Evolutionary conservation across 352 stramenopile genomes (phyloP), one percentile per base, ranked within the genome.

Genomic region (Phytopythium mirpurense): DNA sequence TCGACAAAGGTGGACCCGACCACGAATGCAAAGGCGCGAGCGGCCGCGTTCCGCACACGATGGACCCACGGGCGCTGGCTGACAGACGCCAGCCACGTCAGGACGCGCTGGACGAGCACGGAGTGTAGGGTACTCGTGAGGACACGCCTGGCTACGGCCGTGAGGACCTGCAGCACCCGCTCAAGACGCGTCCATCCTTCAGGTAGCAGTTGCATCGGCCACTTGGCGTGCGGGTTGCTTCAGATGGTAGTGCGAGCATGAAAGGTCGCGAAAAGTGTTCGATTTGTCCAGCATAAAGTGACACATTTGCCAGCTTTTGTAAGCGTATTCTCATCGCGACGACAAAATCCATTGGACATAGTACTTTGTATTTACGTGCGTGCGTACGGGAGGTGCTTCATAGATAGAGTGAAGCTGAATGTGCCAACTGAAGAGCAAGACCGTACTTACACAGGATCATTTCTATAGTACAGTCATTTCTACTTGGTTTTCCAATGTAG

Each of bases 1-100:
- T 86, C 75, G 40, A 74, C 62, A 49, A 70, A 86, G 0, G 51
- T 51, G 15, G 73, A 65, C 11, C 73, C 78, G 21, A 84, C 29
- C 41, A 86, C 52, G 51, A 80, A 70, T 2, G 63, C 67, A 10
- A 46, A 56, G n/a, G 45, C 54, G 31, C 61, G 61, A 35, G 49
- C 56, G 32, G 79, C 9, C 15, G 29, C 36, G 40, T 67, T 70
- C 26, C 59, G 36, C 26, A 38, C 44, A 12, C 51, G 51, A 43
- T 54, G 63, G 23, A 60, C 57, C 62, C 62, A 78, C 1, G 51
- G 54, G 21, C 59, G 54, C 18, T 59, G 47, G 0, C 23, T 27
- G 9, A 66, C 1, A 15, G 32, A 41, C 8, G 21, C 38, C 18
- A 65, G 40, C 51, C 48, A 64, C 0, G 24, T 42, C 9, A 6